Base-by-base conservation (phyloP, 1,284 basidiomycete species). In the Ustilago hordei region DNA sequence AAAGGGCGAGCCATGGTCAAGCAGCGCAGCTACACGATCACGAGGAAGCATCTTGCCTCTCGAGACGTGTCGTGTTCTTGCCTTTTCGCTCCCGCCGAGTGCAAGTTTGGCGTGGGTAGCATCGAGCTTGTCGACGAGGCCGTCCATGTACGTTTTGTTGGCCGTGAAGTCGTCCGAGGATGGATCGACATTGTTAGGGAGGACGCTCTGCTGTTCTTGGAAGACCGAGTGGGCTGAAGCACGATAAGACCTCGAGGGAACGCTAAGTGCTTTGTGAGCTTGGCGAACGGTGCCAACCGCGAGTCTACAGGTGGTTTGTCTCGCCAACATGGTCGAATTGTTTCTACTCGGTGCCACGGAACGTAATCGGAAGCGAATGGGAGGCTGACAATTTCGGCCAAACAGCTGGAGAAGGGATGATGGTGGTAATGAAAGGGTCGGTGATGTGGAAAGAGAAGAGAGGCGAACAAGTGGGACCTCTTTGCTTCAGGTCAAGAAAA, bases 1-100 rank as follows among this genome's bases (percentile, higher is more conserved):
- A 86, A 97, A 98, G 0, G 95, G 94, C 11, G 93, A 92, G 81
- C 92, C 91, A 8, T 93, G 91, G 86, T 98, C 95, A 36, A 98
- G 87, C 15, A 98, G 87, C 7, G 90, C 86, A 3, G 90, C 88
- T 17, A 93, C 94, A 54, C 74, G 76, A 15, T 95, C 93, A 81
- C 95, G 89, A 36, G 93, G 93, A n/a, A 94, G 87, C 84, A 91
- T 91, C 89, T 96, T 96, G 8, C 93, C 93, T 80, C 91, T 91
- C 67, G 89, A 91, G 79, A 90, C 88, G 90, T 94, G 93, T 64
- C 92, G 90, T 81, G 93, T 91, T 56, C 91, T 89, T 43, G 93
- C 92, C 85, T 92, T 93, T 50, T 88, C 76, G 23, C 87, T 85
- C 9, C 88, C 88, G 15, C 88, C 88, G 58, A 86, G 85, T 48